phyloP scores from a whole-genome alignment of 2,329 filamentous ascomycete genomes.

The Sporothrix humicola region DNA sequence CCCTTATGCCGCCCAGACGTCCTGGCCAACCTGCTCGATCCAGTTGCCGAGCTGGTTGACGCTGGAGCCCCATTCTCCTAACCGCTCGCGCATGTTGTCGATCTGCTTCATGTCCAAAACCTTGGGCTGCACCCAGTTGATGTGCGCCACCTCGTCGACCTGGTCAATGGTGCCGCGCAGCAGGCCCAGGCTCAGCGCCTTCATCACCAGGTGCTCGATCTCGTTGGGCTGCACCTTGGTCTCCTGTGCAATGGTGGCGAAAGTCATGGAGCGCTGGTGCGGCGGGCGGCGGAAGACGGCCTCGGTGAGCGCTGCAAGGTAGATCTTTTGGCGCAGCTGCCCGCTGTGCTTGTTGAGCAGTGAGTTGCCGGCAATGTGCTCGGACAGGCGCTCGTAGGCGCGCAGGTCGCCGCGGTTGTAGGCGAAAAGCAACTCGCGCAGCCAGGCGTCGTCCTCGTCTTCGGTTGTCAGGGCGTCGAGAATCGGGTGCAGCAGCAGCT shows the following conservation, averaged over 20 bases:
- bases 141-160: constrained; percentile 89
- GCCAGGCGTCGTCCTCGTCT: constrained; percentile 66
- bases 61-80: constrained; percentile 94
- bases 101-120: constrained; percentile 96
- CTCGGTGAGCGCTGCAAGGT: constrained; percentile 93
- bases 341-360: constrained; percentile 79
- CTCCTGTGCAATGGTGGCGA: constrained; percentile 84
- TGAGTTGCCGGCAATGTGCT: constrained; percentile 78
- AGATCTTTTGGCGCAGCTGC: constrained; percentile 96
- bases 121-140: constrained; percentile 99
- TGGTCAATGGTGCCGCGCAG: constrained; percentile 94
- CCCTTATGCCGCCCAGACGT: constrained; percentile 84
- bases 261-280: constrained; percentile 93
- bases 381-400: constrained; percentile 82
- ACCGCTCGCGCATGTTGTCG: constrained; percentile 82
- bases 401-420: constrained; percentile 95
- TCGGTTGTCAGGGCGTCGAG: constrained; percentile 71
- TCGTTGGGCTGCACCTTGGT: constrained; percentile 90
- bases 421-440: constrained; percentile 93
- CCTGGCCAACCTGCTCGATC: constrained; percentile 92
- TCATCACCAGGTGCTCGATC: constrained; percentile 99
- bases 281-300: constrained; percentile 94
- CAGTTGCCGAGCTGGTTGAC: constrained; percentile 96
- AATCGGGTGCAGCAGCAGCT: constrained; percentile 96
- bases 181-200: constrained; percentile 91